Percentiles rank a stretch among this genome's conserved stretches.
Evolutionary conservation across 306 rosid genomes (phyloP).

Genomic region (Oemleria cerasiformis): DNA sequence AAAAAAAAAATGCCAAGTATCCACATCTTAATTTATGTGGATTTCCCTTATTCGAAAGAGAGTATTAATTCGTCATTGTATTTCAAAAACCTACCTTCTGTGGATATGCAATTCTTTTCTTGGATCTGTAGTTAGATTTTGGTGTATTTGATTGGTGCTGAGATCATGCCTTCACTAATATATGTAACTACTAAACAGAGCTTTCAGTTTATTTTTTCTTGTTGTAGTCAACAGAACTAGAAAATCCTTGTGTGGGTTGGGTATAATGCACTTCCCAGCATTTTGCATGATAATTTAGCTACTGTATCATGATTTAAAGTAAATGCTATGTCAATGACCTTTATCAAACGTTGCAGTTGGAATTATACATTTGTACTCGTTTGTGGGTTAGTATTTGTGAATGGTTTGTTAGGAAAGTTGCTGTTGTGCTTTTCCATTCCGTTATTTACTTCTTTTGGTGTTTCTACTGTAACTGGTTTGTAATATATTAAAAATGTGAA

Average conservation of each 20-base stretch:
- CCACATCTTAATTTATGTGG: neutral
- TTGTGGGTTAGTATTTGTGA: neutral
- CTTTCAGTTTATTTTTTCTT: slow-evolving; percentile 1
- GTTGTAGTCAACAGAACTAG: neutral
- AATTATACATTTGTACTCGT: too few relatives aligned
- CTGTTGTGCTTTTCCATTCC: neutral
- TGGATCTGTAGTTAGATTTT: neutral
- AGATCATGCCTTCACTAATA: neutral
- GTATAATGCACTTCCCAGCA: neutral
- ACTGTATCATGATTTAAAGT: neutral
- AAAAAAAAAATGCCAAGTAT: too few relatives aligned
- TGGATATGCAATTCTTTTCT: neutral
- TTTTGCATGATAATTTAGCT: neutral
- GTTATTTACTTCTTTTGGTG: neutral
- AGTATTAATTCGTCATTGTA: neutral
- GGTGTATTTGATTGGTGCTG: neutral
- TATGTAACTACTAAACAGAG: neutral
- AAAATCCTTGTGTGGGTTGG: neutral
- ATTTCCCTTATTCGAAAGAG: neutral
- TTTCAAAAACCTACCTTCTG: neutral
- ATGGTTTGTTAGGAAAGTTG: neutral
- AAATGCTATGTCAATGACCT: neutral
- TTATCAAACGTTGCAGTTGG: neutral
- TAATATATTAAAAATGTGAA: neutral
- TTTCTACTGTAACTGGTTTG: neutral